A percentile compares a stretch with the other conserved stretches of the same genome.
Conservation (phyloP, 2,329 filamentous ascomycete species). For the Exophiala oligosperma region DNA sequence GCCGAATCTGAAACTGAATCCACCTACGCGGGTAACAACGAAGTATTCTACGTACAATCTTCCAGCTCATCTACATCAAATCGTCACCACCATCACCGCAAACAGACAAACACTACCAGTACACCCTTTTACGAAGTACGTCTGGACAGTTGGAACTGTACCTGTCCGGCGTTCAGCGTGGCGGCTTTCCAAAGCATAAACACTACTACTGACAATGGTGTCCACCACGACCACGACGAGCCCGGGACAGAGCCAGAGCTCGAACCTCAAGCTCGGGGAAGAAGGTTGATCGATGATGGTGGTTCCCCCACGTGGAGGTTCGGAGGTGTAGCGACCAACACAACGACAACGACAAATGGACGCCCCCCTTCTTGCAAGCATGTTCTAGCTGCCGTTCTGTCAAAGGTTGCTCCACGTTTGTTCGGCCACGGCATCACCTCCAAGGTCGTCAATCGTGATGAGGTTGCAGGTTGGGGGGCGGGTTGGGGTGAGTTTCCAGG, state of each 20-base stretch:
- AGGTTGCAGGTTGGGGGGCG: slow-evolving; percentile 70
- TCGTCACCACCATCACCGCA: slow-evolving; percentile 1
- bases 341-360: slow-evolving; percentile 1
- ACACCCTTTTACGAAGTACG: slow-evolving; percentile 66
- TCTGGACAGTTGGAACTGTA: slow-evolving; percentile 80
- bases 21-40: not conserved
- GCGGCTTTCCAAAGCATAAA: slow-evolving; percentile 58
- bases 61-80: slow-evolving; percentile 38
- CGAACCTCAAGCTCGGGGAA: too few species aligned
- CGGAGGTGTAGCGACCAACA: slow-evolving; percentile 37
- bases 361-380: slow-evolving; percentile 76
- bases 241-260: not conserved
- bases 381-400: slow-evolving; percentile 77
- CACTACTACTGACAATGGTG: not conserved
- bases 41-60: slow-evolving; percentile 66
- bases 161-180: slow-evolving; percentile 80
- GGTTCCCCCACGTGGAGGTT: slow-evolving; percentile 33
- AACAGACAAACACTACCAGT: slow-evolving; percentile 22
- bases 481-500: slow-evolving; percentile 41
- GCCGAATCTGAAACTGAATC: not conserved
- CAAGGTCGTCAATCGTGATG: slow-evolving; percentile 58
- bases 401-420: slow-evolving; percentile 61
- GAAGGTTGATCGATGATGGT: not conserved
- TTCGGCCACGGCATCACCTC: slow-evolving; percentile 60
- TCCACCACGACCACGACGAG: not conserved